Evolutionary conservation across 495 filamentous ascomycete genomes (phyloP).

Genomic region (Hypoxylon lenormandii): DNA sequence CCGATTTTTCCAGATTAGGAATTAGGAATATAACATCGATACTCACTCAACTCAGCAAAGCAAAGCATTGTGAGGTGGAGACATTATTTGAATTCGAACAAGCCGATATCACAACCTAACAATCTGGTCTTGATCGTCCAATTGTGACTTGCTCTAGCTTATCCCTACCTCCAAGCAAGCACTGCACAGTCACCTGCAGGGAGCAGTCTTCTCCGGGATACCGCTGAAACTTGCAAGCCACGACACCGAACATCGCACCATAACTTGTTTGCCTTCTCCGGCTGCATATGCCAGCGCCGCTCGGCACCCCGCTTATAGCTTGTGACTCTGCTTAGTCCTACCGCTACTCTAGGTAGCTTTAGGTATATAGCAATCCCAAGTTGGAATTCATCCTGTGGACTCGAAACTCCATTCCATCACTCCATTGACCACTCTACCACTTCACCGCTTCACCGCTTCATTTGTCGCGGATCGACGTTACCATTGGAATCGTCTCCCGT

Average conservation of each 20-base stretch:
- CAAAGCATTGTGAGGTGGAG: not conserved
- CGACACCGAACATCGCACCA: constrained; percentile 7
- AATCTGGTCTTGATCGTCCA: not conserved
- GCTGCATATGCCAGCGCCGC: constrained; percentile 43
- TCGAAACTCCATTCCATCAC: not conserved
- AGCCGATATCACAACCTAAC: constrained; percentile 11
- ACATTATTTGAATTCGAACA: not conserved
- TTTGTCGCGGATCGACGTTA: not conserved
- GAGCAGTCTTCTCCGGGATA: not conserved
- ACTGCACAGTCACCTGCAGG: not conserved
- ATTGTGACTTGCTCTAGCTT: constrained; percentile 8
- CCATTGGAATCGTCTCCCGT: not conserved
- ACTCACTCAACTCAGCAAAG: no score
- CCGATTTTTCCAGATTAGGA: constrained; percentile 6
- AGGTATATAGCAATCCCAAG: constrained; percentile 24
- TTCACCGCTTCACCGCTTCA: not conserved
- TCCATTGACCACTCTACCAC: not conserved
- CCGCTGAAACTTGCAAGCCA: constrained; percentile 10
- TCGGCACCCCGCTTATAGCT: constrained; percentile 33
- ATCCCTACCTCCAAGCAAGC: not conserved
- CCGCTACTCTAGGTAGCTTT: not conserved
- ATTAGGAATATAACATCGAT: constrained; percentile 9
- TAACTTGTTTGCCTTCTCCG: constrained; percentile 25
- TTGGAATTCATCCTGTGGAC: not conserved
- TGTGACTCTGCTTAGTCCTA: constrained; percentile 2